Evolutionary conservation across 2,329 filamentous ascomycete genomes (phyloP).

Genomic region (Phialocephala subalpina): DNA sequence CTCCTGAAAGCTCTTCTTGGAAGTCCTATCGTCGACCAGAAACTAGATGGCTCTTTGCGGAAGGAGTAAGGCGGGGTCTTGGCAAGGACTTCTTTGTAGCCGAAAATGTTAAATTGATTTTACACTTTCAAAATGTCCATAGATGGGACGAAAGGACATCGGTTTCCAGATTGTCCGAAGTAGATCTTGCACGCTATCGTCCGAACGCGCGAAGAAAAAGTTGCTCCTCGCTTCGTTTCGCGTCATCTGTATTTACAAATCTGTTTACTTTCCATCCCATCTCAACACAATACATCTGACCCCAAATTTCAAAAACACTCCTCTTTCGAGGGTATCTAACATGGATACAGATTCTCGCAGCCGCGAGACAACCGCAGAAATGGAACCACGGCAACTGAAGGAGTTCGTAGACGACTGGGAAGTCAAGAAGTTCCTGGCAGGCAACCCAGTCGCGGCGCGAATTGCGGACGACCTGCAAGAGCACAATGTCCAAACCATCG

Average conservation of each 20-base stretch:
- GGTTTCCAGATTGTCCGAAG: no score
- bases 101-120: not conserved
- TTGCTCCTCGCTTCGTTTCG: not conserved
- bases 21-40: not conserved
- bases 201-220: not conserved
- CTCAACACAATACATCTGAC: not conserved
- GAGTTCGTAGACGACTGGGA: not conserved
- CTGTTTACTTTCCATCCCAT: not conserved
- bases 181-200: not conserved
- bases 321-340: not conserved
- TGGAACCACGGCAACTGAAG: not conserved
- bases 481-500: not conserved
- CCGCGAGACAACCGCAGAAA: not conserved
- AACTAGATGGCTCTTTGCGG: not conserved
- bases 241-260: no score
- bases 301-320: not conserved
- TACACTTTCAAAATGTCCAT: not conserved
- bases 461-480: not conserved
- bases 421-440: not conserved
- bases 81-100: not conserved
- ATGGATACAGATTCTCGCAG: not conserved
- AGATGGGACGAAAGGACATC: not conserved
- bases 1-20: not conserved
- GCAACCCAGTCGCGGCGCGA: not conserved
- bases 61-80: not conserved